Conservation (phyloP, 129 eudicot genomes). For the Flaveria ramosissima region DNA sequence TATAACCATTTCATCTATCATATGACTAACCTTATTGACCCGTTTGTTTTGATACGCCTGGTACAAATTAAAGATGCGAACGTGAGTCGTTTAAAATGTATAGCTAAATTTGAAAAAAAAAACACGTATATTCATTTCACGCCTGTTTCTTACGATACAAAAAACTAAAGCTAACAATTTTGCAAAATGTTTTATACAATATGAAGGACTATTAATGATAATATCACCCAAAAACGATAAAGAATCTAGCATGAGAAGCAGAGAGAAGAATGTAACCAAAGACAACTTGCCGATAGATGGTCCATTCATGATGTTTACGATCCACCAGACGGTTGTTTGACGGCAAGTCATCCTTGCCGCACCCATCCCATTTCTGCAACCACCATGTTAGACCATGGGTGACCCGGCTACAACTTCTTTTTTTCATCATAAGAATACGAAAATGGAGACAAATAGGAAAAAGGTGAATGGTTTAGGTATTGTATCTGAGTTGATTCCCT, state of each 20-base stretch:
- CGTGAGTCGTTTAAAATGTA: too few relatives aligned
- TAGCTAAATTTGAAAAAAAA: too few relatives aligned
- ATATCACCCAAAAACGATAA: conserved; percentile 40
- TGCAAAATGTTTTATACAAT: not conserved
- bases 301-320: not conserved
- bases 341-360: conserved; percentile 71
- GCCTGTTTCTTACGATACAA: too few relatives aligned
- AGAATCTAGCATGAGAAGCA: conserved; percentile 42
- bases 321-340: not conserved
- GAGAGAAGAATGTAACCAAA: conserved; percentile 54
- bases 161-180: not conserved
- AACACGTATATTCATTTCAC: too few relatives aligned
- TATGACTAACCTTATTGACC: too few relatives aligned
- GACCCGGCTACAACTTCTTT: conserved; percentile 14
- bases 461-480: too few relatives aligned
- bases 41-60: too few relatives aligned
- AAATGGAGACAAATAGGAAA: too few relatives aligned
- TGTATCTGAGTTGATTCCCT: too few relatives aligned
- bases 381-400: conserved; percentile 51
- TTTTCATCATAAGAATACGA: conserved; percentile 2
- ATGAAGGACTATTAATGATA: not conserved
- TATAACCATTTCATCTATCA: too few relatives aligned
- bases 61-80: too few relatives aligned
- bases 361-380: conserved; percentile 32
- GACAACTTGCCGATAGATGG: conserved; percentile 48